Evolutionary conservation across 2,329 filamentous ascomycete species (phyloP).

Genomic region (Pseudocercospora musae): DNA sequence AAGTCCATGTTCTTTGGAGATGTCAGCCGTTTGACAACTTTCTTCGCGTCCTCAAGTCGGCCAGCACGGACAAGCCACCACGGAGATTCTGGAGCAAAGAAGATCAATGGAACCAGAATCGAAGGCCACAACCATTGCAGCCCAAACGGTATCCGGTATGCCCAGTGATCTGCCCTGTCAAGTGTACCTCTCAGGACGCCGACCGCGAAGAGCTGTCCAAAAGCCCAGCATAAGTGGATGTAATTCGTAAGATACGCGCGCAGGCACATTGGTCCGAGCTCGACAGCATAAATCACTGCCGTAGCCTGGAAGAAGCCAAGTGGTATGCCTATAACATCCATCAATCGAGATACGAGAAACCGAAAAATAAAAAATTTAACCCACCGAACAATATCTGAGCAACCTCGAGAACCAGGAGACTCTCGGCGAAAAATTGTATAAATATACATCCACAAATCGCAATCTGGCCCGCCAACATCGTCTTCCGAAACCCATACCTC

Average conservation of each 20-base stretch:
- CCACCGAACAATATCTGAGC: slow-evolving; percentile 43
- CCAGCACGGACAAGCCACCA: slow-evolving; percentile 32
- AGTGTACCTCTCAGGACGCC: slow-evolving; percentile 27
- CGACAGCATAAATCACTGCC: slow-evolving; percentile 39
- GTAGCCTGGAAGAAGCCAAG: slow-evolving; percentile 33
- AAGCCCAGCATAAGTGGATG: slow-evolving; percentile 41
- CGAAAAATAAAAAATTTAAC: not conserved
- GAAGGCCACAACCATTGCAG: slow-evolving; percentile 50
- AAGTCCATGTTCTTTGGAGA: slow-evolving; percentile 28
- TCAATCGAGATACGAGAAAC: no score
- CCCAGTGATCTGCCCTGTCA: not conserved
- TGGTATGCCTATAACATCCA: slow-evolving; percentile 46
- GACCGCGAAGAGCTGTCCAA: slow-evolving; percentile 57
- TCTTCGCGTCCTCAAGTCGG: slow-evolving; percentile 24
- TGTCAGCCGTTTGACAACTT: slow-evolving; percentile 20
- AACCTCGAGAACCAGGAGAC: slow-evolving; percentile 25
- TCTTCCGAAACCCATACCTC: slow-evolving; percentile 40
- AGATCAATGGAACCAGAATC: slow-evolving; percentile 31
- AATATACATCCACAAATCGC: slow-evolving; percentile 49
- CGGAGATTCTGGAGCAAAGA: slow-evolving; percentile 29
- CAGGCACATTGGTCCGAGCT: slow-evolving; percentile 47
- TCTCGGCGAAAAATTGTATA: slow-evolving; percentile 40
- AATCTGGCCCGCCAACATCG: slow-evolving; percentile 58
- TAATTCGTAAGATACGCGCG: slow-evolving; percentile 15
- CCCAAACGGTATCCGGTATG: slow-evolving; percentile 39